A percentile compares a stretch with the other conserved stretches of the same genome.
These are phyloP conservation scores for Cytospora mali DNA, from an alignment of 2,329 filamentous ascomycete species.

Conservation along the genomic window DNA sequence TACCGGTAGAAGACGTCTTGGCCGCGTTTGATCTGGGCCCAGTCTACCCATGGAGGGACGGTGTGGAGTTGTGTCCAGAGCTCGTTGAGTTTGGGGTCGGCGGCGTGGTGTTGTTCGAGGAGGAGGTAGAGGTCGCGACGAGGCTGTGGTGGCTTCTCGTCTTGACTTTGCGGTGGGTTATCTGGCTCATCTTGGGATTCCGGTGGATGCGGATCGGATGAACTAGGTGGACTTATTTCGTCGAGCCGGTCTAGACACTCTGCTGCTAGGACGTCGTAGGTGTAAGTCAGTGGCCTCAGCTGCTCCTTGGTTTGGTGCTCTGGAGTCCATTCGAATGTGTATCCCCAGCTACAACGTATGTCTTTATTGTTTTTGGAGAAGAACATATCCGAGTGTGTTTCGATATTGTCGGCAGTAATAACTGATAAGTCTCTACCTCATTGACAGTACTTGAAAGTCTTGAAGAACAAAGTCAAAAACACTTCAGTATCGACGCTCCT, in stretches of 20 bases:
- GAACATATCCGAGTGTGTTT: not conserved
- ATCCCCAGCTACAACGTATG: constrained; percentile 54
- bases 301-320: constrained; percentile 64
- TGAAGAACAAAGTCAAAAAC: not conserved
- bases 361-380: constrained; percentile 26
- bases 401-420: not conserved
- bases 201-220: not conserved
- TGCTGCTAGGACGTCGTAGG: constrained; percentile 70
- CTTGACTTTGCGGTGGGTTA: constrained; percentile 14
- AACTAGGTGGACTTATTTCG: constrained; percentile 54
- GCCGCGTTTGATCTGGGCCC: constrained; percentile 72
- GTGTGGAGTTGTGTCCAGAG: constrained; percentile 70
- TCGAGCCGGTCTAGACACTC: constrained; percentile 67
- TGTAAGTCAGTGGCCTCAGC: constrained; percentile 60
- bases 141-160: constrained; percentile 35
- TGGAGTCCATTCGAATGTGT: constrained; percentile 69
- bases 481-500: not conserved
- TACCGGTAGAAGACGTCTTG: constrained; percentile 81
- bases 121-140: constrained; percentile 65
- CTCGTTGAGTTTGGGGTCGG: constrained; percentile 55
- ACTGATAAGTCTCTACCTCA: not conserved
- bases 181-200: not conserved
- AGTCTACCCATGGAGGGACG: constrained; percentile 75
- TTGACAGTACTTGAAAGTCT: not conserved
- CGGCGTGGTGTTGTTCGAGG: constrained; percentile 58